These are phyloP conservation scores for Geranium brycei DNA, from an alignment of 345 rosid genomes.

Conservation along the genomic window DNA sequence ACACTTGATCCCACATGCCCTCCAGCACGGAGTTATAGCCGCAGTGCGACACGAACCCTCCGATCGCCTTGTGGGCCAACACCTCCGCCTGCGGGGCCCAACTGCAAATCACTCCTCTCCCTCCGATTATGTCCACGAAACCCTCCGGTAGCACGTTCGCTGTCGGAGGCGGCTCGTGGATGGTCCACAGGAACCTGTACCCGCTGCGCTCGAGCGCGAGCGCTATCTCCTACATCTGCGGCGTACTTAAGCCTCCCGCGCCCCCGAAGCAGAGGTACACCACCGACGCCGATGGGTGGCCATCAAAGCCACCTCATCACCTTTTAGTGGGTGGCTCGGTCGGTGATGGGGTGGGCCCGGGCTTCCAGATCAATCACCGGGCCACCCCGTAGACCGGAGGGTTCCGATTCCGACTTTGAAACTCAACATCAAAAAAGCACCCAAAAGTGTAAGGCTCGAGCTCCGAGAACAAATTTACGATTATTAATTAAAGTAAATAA, in stretches of 20 bases:
- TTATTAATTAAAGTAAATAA: too few relatives aligned
- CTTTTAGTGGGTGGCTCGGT: slow-evolving; percentile 4
- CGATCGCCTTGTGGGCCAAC: neutral
- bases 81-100: neutral
- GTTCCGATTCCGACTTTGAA: neutral
- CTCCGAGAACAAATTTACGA: slow-evolving; percentile 13
- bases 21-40: neutral
- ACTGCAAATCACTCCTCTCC: neutral
- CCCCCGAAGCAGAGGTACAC: slow-evolving; percentile 45
- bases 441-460: slow-evolving; percentile 27
- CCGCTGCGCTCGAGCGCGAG: slow-evolving; percentile 27
- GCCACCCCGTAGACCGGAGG: slow-evolving; percentile 33
- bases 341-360: slow-evolving; percentile 8
- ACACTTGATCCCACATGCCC: neutral
- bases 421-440: slow-evolving; percentile 9
- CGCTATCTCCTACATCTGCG: slow-evolving; percentile 35
- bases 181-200: slow-evolving; percentile 29
- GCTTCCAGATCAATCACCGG: slow-evolving; percentile 9
- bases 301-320: slow-evolving; percentile 35
- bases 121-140: neutral
- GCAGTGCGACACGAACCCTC: neutral
- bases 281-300: slow-evolving; percentile 30
- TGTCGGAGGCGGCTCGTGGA: neutral
- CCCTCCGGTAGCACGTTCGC: neutral
- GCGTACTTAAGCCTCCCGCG: neutral